Evolutionary conservation across 2,329 filamentous ascomycete species (phyloP).

Genomic region (Corniculantispora saksenae): DNA sequence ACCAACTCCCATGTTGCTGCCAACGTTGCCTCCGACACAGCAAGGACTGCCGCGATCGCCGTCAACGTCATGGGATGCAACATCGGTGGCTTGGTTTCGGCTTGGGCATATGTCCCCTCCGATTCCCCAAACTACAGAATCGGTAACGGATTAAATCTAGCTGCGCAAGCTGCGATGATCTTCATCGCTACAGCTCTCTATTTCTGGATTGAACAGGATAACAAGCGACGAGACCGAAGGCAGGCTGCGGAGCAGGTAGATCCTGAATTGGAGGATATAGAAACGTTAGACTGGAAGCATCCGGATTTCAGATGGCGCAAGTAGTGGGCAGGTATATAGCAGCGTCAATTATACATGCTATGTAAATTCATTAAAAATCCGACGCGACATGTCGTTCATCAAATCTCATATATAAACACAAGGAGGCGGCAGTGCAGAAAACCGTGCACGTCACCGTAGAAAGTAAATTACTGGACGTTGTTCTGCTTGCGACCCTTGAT

Average conservation of each 20-base stretch:
- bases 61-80: constrained; percentile 51
- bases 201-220: constrained; percentile 64
- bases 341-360: background rate
- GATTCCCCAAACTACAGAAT: constrained; percentile 68
- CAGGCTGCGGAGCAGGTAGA: constrained; percentile 53
- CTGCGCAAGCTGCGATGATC: constrained; percentile 57
- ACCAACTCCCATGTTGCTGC: constrained; percentile 67
- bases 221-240: constrained; percentile 56
- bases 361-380: background rate
- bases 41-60: constrained; percentile 61
- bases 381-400: background rate
- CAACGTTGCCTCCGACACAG: constrained; percentile 70
- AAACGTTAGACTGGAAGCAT: constrained; percentile 68
- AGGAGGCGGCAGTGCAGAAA: background rate
- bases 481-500: constrained; percentile 19
- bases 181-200: constrained; percentile 50
- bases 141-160: constrained; percentile 71
- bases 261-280: constrained; percentile 46
- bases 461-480: constrained; percentile 5
- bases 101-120: constrained; percentile 48
- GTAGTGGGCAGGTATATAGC: background rate
- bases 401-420: background rate
- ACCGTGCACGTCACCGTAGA: background rate
- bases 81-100: constrained; percentile 12
- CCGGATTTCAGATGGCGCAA: constrained; percentile 63